Base-by-base conservation (phyloP, 2,329 filamentous ascomycete species). In the Keithomyces neogunnii region DNA sequence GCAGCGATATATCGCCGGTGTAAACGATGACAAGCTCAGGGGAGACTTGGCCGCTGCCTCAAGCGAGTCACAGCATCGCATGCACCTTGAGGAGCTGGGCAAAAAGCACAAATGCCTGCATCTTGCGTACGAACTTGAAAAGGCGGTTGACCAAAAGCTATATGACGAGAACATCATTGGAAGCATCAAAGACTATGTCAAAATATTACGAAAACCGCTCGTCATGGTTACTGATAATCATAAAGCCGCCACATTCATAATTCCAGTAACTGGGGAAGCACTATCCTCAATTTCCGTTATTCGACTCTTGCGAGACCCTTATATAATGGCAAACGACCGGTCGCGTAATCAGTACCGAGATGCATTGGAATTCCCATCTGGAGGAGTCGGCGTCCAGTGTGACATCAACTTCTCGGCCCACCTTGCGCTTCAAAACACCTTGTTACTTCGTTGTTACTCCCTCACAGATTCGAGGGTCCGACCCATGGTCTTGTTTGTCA, bases 391-490 rank as follows among this genome's bases (percentile, higher is more conserved):
- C n/a, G 87, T 92, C 11, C 88, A 91, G 63, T 93, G 88, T 64
- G 89, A 96, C 63, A 89, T 96, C 73, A 95, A 95, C 66, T 96
- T 96, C 64, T 86, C 86, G 1, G 90, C 90, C 19, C 82, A 88
- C 44, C 78, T 96, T 3, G 89, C 85, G 2, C 74, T 95, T 3
- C 86, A 93, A 57, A 96, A 96, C 65, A 95, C 90, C 0, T 72
- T 81, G 35, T 80, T 96, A 39, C 77, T 96, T 32, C 82, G 87
- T 39, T 92, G 88, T 66, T 96, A 96, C 68, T 85, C 86, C 2
- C 78, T 81, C 51, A 88, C 86, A 26, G 91, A 96, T 63, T 70
- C 80, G 4, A 84, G 91, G 9, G 88, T 96, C 4, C 79, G 82
- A 28, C 81, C 84, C 2, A 80, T 96, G 71, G 82, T 95, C 1